Conservation (phyloP, 2,329 filamentous ascomycete genomes). For the Fusarium floridanum region DNA sequence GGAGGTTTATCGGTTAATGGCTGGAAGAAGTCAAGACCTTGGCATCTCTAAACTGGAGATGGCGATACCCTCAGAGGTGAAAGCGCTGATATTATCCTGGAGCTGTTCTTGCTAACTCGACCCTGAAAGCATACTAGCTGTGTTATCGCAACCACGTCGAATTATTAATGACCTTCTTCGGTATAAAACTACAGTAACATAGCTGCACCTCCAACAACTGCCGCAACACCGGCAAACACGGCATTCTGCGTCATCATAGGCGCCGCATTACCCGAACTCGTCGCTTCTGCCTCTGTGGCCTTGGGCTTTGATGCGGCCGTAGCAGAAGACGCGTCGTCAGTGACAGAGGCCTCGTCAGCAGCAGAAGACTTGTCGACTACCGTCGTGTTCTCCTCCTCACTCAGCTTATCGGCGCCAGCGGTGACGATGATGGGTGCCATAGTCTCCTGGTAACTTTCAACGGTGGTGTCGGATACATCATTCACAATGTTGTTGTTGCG, state of each 20-base stretch:
- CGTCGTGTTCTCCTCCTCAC: background rate
- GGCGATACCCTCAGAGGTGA: background rate
- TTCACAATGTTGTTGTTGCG: background rate
- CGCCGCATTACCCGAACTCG: conserved; percentile 37
- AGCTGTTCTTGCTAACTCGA: background rate
- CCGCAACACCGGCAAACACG: conserved; percentile 52
- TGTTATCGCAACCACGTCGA: background rate
- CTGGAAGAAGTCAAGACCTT: background rate
- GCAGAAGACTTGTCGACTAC: conserved; percentile 5
- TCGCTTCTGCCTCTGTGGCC: conserved; percentile 27
- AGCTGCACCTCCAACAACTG: conserved; percentile 50
- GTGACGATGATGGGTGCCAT: conserved; percentile 53
- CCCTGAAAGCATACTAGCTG: background rate
- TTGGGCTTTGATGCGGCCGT: conserved; percentile 28
- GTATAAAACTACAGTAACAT: conserved; percentile 49
- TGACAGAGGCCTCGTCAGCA: conserved; percentile 13
- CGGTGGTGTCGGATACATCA: background rate
- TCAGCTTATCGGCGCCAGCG: conserved; percentile 43
- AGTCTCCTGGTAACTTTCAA: conserved; percentile 30
- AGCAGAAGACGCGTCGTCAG: background rate
- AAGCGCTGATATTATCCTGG: background rate
- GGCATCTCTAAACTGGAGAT: background rate
- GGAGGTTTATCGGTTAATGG: background rate
- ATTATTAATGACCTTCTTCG: background rate
- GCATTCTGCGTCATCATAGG: conserved; percentile 52